Evolutionary conservation across 345 rosid species (phyloP).

Genomic region (Populus nigra): DNA sequence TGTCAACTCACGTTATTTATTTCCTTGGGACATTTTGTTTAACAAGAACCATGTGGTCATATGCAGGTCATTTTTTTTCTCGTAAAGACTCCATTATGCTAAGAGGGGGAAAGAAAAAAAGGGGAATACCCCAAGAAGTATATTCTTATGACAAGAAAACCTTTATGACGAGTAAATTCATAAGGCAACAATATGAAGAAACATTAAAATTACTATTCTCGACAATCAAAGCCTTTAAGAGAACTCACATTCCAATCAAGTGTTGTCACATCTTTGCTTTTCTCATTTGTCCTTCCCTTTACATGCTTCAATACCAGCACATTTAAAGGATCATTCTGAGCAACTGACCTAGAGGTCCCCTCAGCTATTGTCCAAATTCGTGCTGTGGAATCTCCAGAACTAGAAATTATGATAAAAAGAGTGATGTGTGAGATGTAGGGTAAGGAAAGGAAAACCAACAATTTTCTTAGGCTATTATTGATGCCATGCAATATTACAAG

Average conservation of each 20-base stretch:
- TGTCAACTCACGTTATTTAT: too few species aligned
- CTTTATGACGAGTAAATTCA: background rate
- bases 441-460: background rate
- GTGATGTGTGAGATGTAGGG: slow-evolving; percentile 4
- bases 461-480: background rate
- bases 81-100: too few species aligned
- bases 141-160: background rate
- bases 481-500: background rate
- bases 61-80: too few species aligned
- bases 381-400: slow-evolving; percentile 99
- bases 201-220: background rate
- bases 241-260: slow-evolving; percentile 98
- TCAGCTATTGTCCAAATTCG: slow-evolving; percentile 92
- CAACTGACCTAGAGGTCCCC: slow-evolving; percentile 47
- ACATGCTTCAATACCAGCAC: slow-evolving; percentile 86
- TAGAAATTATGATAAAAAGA: slow-evolving; percentile 22
- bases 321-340: slow-evolving; percentile 45
- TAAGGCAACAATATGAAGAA: background rate
- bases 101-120: too few species aligned
- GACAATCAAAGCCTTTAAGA: slow-evolving; percentile 6
- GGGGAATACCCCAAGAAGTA: too few species aligned
- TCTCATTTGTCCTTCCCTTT: slow-evolving; percentile 90
- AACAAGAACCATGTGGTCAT: too few species aligned
- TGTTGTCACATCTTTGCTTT: slow-evolving; percentile 97
- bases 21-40: too few species aligned